Conservation (phyloP, 1,284 basidiomycete species). For the Ganoderma sinense region DNA sequence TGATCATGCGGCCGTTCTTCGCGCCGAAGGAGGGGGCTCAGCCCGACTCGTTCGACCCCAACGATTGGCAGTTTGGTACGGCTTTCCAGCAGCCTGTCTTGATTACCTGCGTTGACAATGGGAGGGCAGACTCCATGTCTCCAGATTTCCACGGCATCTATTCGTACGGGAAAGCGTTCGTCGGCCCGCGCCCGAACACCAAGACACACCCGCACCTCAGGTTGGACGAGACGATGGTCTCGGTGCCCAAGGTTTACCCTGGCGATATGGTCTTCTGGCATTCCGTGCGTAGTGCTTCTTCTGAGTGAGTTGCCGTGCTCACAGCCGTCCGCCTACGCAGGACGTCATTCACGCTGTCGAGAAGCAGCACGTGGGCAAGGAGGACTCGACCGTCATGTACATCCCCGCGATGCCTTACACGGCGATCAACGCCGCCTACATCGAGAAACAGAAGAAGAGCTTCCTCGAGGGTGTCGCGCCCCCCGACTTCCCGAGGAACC, state of each 20-base stretch:
- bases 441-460: conserved; percentile 65
- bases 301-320: not conserved
- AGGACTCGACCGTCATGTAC: conserved; percentile 84
- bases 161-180: conserved; percentile 50
- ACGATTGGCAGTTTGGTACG: conserved; percentile 79
- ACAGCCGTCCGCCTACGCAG: conserved; percentile 29
- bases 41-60: conserved; percentile 56
- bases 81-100: not conserved
- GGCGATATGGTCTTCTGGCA: conserved; percentile 93
- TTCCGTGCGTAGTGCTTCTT: conserved; percentile 49
- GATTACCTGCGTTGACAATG: not conserved
- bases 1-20: conserved; percentile 88
- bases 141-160: conserved; percentile 69
- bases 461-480: conserved; percentile 71
- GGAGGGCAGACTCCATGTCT: conserved; percentile 54
- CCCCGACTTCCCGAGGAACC: conserved; percentile 76
- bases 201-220: conserved; percentile 71
- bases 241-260: conserved; percentile 75
- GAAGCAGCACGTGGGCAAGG: conserved; percentile 67
- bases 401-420: conserved; percentile 85
- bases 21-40: conserved; percentile 49
- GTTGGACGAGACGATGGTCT: conserved; percentile 77
- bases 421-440: conserved; percentile 65
- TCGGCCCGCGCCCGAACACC: conserved; percentile 60
- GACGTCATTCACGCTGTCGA: conserved; percentile 88